Base-by-base conservation (phyloP, 2,329 filamentous ascomycete species). In the Diaporthe destruens region DNA sequence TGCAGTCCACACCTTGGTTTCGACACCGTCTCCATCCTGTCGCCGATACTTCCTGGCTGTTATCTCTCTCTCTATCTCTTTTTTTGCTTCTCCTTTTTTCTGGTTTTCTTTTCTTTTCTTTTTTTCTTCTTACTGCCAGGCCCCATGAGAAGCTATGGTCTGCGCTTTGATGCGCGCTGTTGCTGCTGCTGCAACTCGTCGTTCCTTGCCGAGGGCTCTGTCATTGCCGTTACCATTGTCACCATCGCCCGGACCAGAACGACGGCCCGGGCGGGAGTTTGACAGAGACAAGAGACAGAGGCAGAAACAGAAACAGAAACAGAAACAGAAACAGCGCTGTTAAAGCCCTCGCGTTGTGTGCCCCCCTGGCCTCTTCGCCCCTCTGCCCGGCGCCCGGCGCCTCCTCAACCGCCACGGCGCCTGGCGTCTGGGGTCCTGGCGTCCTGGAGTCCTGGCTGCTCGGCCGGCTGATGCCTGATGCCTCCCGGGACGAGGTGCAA, bases 81-180 rank as follows among this genome's bases (percentile, higher is more conserved):
- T n/a, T n/a, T n/a, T n/a, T n/a, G n/a, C n/a, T n/a, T n/a, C n/a
- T n/a, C n/a, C n/a, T n/a, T n/a, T n/a, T n/a, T n/a, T n/a, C n/a
- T n/a, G n/a, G n/a, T n/a, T n/a, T n/a, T n/a, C n/a, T n/a, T n/a
- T n/a, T n/a, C n/a, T n/a, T n/a, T n/a, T n/a, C n/a, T n/a, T n/a
- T n/a, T n/a, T n/a, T n/a, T 18, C 12, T 29, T 36, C 23, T 1
- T 42, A 42, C 36, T 32, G 49, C 59, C 61, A 34, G 8, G 18
- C 20, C 44, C 44, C 44, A 51, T 32, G 61, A 51, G 61, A 65
- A 25, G 20, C 61, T 25, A 23, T 49, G 29, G 61, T 51, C 29
- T 44, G 61, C 61, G 61, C 61, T 66, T 53, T 66, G 61, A 66
- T 66, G 32, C 61, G 61, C 61, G 61, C 61, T 66, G 61, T 14